Percentiles rank a stretch among this genome's conserved stretches.
Conservation (phyloP, 495 filamentous ascomycete species). For the Ramalina intermedia region DNA sequence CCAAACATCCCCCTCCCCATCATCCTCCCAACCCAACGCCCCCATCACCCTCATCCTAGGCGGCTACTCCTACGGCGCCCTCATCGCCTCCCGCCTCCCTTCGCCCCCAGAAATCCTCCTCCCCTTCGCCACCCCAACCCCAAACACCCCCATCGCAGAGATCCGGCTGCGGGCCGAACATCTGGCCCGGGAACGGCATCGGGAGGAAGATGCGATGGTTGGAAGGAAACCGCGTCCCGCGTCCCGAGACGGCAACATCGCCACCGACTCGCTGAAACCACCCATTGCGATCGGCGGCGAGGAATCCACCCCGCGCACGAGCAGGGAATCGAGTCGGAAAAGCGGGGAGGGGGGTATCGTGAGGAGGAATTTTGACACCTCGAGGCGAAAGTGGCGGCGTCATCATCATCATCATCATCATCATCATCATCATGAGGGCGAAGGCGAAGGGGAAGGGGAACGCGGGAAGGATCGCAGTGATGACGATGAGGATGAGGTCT, state of each 20-base stretch:
- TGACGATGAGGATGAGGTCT: background rate
- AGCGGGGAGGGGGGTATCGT: conserved; percentile 11
- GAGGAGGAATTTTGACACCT: conserved; percentile 13
- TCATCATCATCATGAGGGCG: too few species aligned
- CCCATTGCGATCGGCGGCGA: conserved; percentile 10
- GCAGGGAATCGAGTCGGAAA: conserved; percentile 6
- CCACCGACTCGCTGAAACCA: background rate
- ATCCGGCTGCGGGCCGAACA: conserved; percentile 52
- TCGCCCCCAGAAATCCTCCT: conserved; percentile 39
- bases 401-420: background rate
- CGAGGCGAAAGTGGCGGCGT: conserved; percentile 1
- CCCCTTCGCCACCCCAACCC: conserved; percentile 36
- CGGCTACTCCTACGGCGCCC: conserved; percentile 86
- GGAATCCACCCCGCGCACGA: conserved; percentile 9
- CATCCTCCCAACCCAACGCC: background rate
- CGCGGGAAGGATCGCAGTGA: too few species aligned
- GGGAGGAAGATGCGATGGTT: conserved; percentile 20
- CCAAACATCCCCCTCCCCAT: background rate
- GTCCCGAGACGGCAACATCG: background rate
- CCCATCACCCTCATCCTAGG: conserved; percentile 40
- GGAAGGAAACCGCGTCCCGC: conserved; percentile 16
- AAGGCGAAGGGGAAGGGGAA: too few species aligned
- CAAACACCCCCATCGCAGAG: conserved; percentile 42
- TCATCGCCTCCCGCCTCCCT: conserved; percentile 64
- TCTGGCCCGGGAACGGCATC: conserved; percentile 27